These are phyloP conservation scores for Persicaria maculosa DNA, from an alignment of 148 eudicot genomes.

Conservation along the genomic window DNA sequence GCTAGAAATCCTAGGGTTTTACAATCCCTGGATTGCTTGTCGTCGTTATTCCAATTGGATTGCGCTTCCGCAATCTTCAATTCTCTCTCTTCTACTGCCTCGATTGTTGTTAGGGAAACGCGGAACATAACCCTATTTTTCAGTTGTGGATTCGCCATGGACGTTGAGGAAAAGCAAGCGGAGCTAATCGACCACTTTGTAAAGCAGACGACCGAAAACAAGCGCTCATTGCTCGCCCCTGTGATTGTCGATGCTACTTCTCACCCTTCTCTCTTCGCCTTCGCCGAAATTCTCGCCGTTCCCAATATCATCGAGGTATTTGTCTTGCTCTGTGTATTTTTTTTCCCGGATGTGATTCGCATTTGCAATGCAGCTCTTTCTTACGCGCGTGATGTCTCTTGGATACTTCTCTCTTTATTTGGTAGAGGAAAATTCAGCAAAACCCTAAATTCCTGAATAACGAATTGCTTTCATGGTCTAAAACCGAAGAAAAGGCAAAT, in stretches of 20 bases:
- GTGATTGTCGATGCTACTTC: constrained; percentile 68
- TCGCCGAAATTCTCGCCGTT: constrained; percentile 76
- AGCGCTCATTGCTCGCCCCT: constrained; percentile 44
- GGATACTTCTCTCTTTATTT: too few species aligned
- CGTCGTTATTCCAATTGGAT: not conserved
- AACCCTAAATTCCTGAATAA: not conserved
- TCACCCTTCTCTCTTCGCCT: constrained; percentile 79
- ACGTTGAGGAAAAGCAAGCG: constrained; percentile 75
- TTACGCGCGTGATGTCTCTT: too few species aligned
- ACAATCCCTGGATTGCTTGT: not conserved
- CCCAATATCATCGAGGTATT: constrained; percentile 48
- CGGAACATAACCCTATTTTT: not conserved
- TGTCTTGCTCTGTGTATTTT: not conserved
- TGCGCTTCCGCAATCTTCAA: not conserved
- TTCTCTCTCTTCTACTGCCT: not conserved
- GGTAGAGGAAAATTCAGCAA: not conserved
- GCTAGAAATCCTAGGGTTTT: not conserved
- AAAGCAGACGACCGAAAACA: constrained; percentile 44
- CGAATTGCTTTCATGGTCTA: too few species aligned
- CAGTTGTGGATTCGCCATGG: constrained; percentile 35
- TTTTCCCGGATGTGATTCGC: too few species aligned
- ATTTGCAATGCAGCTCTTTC: too few species aligned
- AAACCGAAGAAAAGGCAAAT: not conserved
- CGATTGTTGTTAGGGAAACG: not conserved
- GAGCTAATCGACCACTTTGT: constrained; percentile 77